Conservation (phyloP, 441 rosid genomes). For the Breynia disticha region DNA sequence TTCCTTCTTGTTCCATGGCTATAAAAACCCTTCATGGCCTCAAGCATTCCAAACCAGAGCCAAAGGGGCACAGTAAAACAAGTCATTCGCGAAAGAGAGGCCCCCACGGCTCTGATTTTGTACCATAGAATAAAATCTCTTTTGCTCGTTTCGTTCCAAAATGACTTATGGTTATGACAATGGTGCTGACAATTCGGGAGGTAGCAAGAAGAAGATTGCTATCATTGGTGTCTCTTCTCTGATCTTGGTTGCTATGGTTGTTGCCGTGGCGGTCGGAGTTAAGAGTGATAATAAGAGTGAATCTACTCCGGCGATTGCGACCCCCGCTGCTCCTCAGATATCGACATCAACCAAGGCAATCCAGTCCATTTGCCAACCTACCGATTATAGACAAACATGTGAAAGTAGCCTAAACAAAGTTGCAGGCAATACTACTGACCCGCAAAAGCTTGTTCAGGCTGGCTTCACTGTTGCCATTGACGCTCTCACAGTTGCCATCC, state of each 20-base stretch:
- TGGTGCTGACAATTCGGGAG: not conserved
- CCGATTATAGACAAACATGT: conserved; percentile 53
- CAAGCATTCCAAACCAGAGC: not conserved
- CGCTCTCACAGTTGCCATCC: conserved; percentile 28
- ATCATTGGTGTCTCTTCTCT: conserved; percentile 39
- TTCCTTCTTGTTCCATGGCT: not conserved
- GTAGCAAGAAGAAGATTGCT: conserved; percentile 33
- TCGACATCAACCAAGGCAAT: conserved; percentile 36
- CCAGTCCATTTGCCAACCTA: conserved; percentile 52
- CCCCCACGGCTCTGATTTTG: conserved; percentile 2
- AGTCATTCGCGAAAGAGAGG: not conserved
- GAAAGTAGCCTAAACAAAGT: conserved; percentile 30
- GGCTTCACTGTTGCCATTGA: conserved; percentile 40
- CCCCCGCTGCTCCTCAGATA: not conserved
- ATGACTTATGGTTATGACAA: conserved; percentile 9
- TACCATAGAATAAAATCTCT: not conserved
- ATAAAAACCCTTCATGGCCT: not conserved
- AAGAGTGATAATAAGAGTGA: not conserved
- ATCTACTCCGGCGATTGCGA: not conserved
- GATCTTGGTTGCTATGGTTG: conserved; percentile 55
- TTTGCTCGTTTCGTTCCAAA: not conserved
- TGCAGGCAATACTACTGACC: conserved; percentile 38
- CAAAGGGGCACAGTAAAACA: not conserved
- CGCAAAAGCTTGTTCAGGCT: conserved; percentile 47
- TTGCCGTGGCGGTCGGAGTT: conserved; percentile 37